A percentile compares a stretch with the other conserved stretches of the same genome.
Evolutionary conservation across 2,329 filamentous ascomycete genomes (phyloP).

Genomic region (Aspergillus phoenicis): DNA sequence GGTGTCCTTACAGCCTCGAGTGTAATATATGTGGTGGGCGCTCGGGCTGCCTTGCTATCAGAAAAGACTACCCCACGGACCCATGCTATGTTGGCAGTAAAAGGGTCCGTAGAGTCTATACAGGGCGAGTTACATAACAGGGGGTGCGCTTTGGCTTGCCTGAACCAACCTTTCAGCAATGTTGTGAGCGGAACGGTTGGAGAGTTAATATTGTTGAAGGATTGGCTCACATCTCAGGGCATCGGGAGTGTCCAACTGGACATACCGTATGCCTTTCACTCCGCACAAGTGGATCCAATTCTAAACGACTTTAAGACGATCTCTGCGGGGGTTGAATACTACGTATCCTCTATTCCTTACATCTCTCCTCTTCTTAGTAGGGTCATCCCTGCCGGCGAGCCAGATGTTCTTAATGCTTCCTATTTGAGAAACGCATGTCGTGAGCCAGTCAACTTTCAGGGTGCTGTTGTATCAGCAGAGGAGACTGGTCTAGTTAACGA

Average conservation of each 20-base stretch:
- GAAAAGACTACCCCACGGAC: constrained; percentile 20
- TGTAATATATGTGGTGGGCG: constrained; percentile 32
- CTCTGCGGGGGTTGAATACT: constrained; percentile 41
- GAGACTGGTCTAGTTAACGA: neutral
- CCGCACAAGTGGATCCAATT: constrained; percentile 50
- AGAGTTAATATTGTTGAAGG: constrained; percentile 27
- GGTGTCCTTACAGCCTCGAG: constrained; percentile 29
- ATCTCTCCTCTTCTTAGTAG: constrained; percentile 49
- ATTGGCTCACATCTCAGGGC: constrained; percentile 37
- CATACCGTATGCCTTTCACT: constrained; percentile 51
- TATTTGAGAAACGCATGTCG: constrained; percentile 5
- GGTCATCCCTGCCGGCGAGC: neutral
- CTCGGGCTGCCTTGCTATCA: constrained; percentile 26
- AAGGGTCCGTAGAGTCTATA: constrained; percentile 36
- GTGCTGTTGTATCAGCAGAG: neutral
- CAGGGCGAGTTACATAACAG: constrained; percentile 33
- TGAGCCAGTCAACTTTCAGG: constrained; percentile 5
- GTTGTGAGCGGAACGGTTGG: constrained; percentile 39
- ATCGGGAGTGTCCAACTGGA: constrained; percentile 44
- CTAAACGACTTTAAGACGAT: constrained; percentile 43
- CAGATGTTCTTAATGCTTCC: neutral
- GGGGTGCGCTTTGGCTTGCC: constrained; percentile 38
- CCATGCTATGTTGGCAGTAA: constrained; percentile 46
- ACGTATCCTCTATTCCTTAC: constrained; percentile 43
- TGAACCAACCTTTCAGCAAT: constrained; percentile 46